Base-by-base conservation (phyloP, 371 early-diverging fungal species). In the Mycotypha africana region DNA sequence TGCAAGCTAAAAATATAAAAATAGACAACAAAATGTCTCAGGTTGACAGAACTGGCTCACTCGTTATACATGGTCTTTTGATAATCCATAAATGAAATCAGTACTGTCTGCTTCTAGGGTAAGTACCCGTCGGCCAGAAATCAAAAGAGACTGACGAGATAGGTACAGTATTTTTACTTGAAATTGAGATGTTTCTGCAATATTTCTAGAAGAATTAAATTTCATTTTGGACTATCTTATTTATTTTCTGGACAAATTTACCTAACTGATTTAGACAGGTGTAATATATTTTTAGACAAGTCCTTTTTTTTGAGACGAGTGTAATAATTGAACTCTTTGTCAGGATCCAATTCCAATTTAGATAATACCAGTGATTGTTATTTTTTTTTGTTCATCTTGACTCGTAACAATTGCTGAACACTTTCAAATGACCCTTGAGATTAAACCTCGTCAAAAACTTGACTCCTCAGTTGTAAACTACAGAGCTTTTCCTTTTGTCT, bases 391-490 rank as follows among this genome's bases (percentile, higher is more conserved):
- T 42, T 42, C 42, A 42, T 32, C 21, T 42, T 42, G 42, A 9
- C 32, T 31, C 32, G 42, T 42, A 42, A 31, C 21, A 42, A 30
- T 42, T 28, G 31, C 32, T 42, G 31, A 42, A 31, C 42, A 42
- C 32, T 42, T 42, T 30, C 42, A 32, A 42, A 42, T 42, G 42
- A 22, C 31, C 42, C 42, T 19, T 31, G 42, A 31, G 42, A 42
- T 31, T 42, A 42, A 32, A 31, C 32, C 42, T 42, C 32, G 32
- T 42, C 42, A 42, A 42, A 32, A 42, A 28, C 4, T 30, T 31
- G 32, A 42, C 42, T 42, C 42, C 42, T 42, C 42, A 30, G 42
- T 42, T 42, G n/a, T n/a, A n/a, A 42, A 42, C 42, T 31, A 42
- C 32, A 42, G 32, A 42, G 42, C 42, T 31, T 42, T 42, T 42